Evolutionary conservation across 345 rosid species (phyloP).

Genomic region (Abelmoschus esculentus): DNA sequence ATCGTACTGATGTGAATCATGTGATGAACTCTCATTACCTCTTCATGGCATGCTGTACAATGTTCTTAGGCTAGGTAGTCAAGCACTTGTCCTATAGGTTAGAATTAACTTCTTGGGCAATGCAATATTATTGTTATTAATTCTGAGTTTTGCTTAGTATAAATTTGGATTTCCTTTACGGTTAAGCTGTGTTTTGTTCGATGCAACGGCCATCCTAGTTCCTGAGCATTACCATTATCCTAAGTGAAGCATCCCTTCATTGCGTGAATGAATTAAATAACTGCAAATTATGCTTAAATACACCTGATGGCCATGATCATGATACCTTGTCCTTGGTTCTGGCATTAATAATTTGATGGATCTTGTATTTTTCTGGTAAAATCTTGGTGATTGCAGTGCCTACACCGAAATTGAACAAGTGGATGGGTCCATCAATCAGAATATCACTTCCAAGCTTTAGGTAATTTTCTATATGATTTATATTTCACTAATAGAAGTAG

Average conservation of each 20-base stretch:
- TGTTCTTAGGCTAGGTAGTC: background rate
- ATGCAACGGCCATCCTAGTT: background rate
- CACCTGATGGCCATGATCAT: background rate
- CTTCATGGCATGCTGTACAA: background rate
- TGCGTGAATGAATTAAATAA: background rate
- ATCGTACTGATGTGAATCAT: background rate
- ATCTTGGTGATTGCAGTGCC: conserved; percentile 29
- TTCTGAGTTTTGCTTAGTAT: no score
- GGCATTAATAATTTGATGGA: background rate
- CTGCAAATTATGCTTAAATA: background rate
- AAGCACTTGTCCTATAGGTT: no score
- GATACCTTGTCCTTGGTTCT: background rate
- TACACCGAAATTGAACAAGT: conserved; percentile 23
- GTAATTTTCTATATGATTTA: conserved; percentile 26
- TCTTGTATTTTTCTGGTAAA: conserved; percentile 10
- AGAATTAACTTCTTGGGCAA: no score
- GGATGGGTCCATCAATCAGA: conserved; percentile 64
- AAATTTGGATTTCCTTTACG: background rate
- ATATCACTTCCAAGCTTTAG: conserved; percentile 92
- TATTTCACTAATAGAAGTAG: background rate
- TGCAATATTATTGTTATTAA: no score
- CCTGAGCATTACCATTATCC: background rate
- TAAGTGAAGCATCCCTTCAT: background rate
- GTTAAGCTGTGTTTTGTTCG: background rate
- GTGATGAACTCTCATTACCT: background rate